These are phyloP conservation scores for Pyrenophora tritici-repentis DNA, from an alignment of 2,329 filamentous ascomycete species.

Conservation along the genomic window DNA sequence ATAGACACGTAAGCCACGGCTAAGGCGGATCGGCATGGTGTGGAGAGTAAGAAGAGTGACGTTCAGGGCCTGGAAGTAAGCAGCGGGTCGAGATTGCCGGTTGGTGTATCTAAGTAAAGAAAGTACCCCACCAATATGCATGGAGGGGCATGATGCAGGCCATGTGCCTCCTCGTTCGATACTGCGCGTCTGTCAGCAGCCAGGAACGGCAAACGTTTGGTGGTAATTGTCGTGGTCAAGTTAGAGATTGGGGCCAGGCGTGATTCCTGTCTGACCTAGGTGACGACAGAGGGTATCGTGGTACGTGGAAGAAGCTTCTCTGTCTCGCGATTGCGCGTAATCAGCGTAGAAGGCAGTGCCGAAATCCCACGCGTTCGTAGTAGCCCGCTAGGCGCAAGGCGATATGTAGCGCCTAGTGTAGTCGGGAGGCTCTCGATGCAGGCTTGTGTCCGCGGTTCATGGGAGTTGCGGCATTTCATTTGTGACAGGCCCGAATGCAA, in stretches of 20 bases:
- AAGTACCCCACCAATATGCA: constrained; percentile 1
- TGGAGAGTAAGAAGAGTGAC: constrained; percentile 2
- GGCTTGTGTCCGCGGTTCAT: constrained; percentile 12
- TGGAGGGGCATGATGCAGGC: background rate
- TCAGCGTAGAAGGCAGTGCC: background rate
- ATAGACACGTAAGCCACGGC: constrained; percentile 8
- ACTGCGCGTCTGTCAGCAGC: constrained; percentile 1
- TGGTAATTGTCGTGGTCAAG: background rate
- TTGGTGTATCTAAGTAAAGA: background rate
- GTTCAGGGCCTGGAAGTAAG: background rate
- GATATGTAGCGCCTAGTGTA: constrained; percentile 3
- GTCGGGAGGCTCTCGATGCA: constrained; percentile 8
- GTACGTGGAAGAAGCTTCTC: background rate
- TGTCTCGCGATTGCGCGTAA: background rate
- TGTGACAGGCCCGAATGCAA: constrained; percentile 7
- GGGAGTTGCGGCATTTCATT: constrained; percentile 1
- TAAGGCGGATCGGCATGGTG: background rate
- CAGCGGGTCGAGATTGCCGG: constrained; percentile 7
- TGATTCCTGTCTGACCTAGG: background rate
- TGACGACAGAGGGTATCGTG: background rate
- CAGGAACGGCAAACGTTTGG: constrained; percentile 8
- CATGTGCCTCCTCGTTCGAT: background rate
- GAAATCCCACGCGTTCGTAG: constrained; percentile 8
- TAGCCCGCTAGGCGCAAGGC: constrained; percentile 10
- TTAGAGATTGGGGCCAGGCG: constrained; percentile 1